phyloP scores from a whole-genome alignment of 352 stramenopile genomes.

The Globisporangium irregulare region DNA sequence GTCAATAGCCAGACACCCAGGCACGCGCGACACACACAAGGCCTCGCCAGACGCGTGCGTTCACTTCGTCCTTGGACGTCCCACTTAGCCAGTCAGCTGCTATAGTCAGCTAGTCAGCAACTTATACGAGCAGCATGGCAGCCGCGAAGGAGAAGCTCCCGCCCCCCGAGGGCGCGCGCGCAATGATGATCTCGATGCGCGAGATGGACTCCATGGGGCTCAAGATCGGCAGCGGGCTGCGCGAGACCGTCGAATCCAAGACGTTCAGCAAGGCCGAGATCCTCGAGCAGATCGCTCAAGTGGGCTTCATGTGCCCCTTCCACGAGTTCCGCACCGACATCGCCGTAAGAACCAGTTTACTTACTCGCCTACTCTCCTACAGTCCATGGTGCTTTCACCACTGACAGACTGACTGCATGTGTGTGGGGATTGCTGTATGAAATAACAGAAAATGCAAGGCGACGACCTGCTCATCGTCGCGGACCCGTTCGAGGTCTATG shows the following conservation, averaged over 20 bases:
- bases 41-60: neutral
- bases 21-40: neutral
- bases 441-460: slow-evolving; percentile 55
- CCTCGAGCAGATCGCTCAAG: slow-evolving; percentile 68
- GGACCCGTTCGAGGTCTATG: slow-evolving; percentile 71
- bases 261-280: slow-evolving; percentile 66
- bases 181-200: slow-evolving; percentile 85
- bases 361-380: too few species aligned
- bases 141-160: slow-evolving; percentile 32
- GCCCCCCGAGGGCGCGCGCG: slow-evolving; percentile 61
- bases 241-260: slow-evolving; percentile 72
- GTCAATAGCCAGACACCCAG: too few species aligned
- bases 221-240: slow-evolving; percentile 75
- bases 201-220: slow-evolving; percentile 81
- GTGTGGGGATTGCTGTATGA: neutral
- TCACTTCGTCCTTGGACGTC: neutral
- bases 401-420: too few species aligned
- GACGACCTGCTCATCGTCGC: slow-evolving; percentile 76
- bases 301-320: slow-evolving; percentile 85
- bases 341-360: neutral
- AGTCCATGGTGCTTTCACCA: neutral
- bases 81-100: neutral
- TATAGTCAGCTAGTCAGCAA: neutral
- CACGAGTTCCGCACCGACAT: slow-evolving; percentile 29
- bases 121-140: neutral